A percentile compares a stretch with the other conserved stretches of the same genome.
Conservation (phyloP, 2,329 filamentous ascomycete genomes). For the Pseudogymnoascus destructans region DNA sequence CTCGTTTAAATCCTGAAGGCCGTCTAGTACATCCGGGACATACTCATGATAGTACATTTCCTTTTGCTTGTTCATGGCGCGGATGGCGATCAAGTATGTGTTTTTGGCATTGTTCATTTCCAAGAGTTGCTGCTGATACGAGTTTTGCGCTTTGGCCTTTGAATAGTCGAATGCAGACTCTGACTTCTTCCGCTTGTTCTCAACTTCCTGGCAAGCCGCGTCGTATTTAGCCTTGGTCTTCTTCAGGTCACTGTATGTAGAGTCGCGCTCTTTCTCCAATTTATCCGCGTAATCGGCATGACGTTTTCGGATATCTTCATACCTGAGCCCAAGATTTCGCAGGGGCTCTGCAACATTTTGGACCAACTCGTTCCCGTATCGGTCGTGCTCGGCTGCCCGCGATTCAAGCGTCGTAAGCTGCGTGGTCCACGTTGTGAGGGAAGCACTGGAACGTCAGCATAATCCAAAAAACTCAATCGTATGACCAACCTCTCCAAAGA, state of each 20-base stretch:
- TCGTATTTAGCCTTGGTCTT: slow-evolving; percentile 94
- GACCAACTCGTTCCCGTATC: slow-evolving; percentile 66
- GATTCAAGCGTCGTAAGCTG: slow-evolving; percentile 84
- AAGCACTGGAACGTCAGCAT: slow-evolving; percentile 47
- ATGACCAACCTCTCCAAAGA: slow-evolving; percentile 65
- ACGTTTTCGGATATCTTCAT: slow-evolving; percentile 85
- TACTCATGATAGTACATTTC: slow-evolving; percentile 97
- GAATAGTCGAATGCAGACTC: slow-evolving; percentile 78
- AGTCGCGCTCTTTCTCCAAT: slow-evolving; percentile 78
- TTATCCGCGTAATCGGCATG: slow-evolving; percentile 82
- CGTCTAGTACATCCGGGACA: slow-evolving; percentile 83
- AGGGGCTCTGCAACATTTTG: slow-evolving; percentile 76
- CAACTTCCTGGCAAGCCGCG: slow-evolving; percentile 81
- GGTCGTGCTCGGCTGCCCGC: slow-evolving; percentile 78
- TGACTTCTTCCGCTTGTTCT: slow-evolving; percentile 85
- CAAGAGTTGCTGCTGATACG: slow-evolving; percentile 80
- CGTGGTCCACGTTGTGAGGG: slow-evolving; percentile 91
- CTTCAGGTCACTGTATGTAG: slow-evolving; percentile 68
- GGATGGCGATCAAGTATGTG: slow-evolving; percentile 91
- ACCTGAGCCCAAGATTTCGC: slow-evolving; percentile 57
- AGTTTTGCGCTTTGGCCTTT: slow-evolving; percentile 79
- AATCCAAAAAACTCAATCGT: slow-evolving; percentile 11
- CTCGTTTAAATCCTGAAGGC: slow-evolving; percentile 85
- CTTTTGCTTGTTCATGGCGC: slow-evolving; percentile 95
- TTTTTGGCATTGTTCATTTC: slow-evolving; percentile 99